phyloP scores from a whole-genome alignment of 495 filamentous ascomycete genomes.

The Xylaria venustula region DNA sequence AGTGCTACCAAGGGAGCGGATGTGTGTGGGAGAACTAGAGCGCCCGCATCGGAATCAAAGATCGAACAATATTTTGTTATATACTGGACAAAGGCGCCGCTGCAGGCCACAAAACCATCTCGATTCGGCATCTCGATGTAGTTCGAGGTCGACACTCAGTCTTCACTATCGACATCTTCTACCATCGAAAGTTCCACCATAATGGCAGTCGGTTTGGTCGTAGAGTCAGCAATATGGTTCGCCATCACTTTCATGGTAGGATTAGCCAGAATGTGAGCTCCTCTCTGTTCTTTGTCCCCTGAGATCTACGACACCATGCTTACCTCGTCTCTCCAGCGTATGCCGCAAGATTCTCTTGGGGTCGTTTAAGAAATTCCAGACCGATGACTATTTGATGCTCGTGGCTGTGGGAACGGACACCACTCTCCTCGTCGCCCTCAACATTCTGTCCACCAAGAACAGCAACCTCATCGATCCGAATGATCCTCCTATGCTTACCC shows the following conservation, averaged over 20 bases:
- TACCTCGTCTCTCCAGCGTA: background rate
- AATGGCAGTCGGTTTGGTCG: constrained; percentile 23
- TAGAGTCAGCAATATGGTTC: constrained; percentile 53
- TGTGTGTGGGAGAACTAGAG: too few species aligned
- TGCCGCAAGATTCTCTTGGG: constrained; percentile 5
- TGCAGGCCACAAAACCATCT: background rate
- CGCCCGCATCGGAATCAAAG: too few species aligned
- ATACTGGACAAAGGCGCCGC: too few species aligned
- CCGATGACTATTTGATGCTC: constrained; percentile 22
- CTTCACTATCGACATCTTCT: background rate
- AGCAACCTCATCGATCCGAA: constrained; percentile 61
- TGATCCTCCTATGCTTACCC: constrained; percentile 46
- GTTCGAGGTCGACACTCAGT: too few species aligned
- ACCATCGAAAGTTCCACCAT: background rate
- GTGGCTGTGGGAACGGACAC: constrained; percentile 3
- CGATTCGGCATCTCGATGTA: background rate
- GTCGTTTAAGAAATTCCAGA: constrained; percentile 15
- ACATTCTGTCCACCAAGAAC: constrained; percentile 53
- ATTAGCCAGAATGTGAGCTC: constrained; percentile 38
- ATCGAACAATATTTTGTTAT: too few species aligned
- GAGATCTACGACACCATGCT: background rate
- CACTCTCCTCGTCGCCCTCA: constrained; percentile 45
- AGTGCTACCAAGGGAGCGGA: too few species aligned
- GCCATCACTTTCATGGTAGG: constrained; percentile 38
- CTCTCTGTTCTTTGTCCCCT: background rate